Percentiles rank a stretch among this genome's conserved stretches.
These are phyloP conservation scores for Ascochyta koolunga DNA, from an alignment of 2,329 filamentous ascomycete species.

Conservation along the genomic window DNA sequence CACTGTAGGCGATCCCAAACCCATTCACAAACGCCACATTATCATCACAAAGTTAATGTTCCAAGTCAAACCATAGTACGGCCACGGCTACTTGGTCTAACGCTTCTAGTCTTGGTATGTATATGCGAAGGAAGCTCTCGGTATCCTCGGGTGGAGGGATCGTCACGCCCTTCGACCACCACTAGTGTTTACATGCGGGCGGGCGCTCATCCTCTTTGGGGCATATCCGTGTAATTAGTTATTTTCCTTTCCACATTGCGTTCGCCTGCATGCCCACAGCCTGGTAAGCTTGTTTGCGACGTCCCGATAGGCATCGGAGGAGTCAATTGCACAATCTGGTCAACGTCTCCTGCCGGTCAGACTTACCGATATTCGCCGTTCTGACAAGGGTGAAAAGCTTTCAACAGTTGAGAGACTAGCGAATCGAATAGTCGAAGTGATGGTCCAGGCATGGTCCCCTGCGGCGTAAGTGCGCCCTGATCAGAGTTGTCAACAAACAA, in stretches of 20 bases:
- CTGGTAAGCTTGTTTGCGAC: slow-evolving; percentile 5
- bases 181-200: slow-evolving; percentile 2
- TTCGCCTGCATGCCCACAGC: slow-evolving; percentile 4
- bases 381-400: neutral
- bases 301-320: slow-evolving; percentile 5
- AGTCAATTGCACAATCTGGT: neutral
- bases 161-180: neutral
- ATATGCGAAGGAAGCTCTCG: neutral
- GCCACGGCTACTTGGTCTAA: neutral
- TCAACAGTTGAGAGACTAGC: neutral
- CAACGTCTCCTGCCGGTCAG: neutral
- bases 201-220: neutral
- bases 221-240: neutral
- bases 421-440: neutral
- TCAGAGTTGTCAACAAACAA: too few species aligned
- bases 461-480: slow-evolving; percentile 1
- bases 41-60: neutral
- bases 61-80: neutral
- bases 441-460: neutral
- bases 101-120: neutral
- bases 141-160: neutral
- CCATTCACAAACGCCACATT: neutral
- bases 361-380: slow-evolving; percentile 3
- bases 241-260: slow-evolving; percentile 7
- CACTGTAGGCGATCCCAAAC: slow-evolving; percentile 1